Evolutionary conservation across 192 early-diverging fungal genomes (phyloP).

Genomic region (Phycomyces nitens): DNA sequence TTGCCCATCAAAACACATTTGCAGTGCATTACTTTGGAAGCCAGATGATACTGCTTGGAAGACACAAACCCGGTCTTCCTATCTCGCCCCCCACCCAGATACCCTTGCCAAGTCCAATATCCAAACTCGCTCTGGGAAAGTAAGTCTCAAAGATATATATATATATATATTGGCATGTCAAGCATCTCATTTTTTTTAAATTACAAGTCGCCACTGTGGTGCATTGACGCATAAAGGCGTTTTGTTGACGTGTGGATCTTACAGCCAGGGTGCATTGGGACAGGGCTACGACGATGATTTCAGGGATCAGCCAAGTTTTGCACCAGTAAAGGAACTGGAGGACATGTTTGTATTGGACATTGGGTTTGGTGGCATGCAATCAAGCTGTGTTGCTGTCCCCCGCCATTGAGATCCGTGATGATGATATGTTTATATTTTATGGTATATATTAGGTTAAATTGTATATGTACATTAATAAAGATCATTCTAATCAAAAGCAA

Average conservation of each 20-base stretch:
- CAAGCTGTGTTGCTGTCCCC: too few relatives aligned
- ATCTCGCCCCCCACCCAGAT: background rate
- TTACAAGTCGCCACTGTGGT: slow-evolving; percentile 16
- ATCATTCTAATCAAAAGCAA: too few relatives aligned
- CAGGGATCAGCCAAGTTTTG: background rate
- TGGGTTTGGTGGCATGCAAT: slow-evolving; percentile 25
- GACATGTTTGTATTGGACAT: slow-evolving; percentile 24
- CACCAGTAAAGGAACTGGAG: slow-evolving; percentile 3
- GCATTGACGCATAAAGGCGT: slow-evolving; percentile 16
- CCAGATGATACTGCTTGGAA: slow-evolving; percentile 3
- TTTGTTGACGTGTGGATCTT: slow-evolving; percentile 20
- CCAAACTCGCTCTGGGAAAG: slow-evolving; percentile 24
- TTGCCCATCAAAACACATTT: slow-evolving; percentile 10
- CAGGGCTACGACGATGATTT: slow-evolving; percentile 5
- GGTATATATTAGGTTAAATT: too few relatives aligned
- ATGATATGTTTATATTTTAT: too few relatives aligned
- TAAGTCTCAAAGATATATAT: slow-evolving; percentile 7
- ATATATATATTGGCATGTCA: background rate
- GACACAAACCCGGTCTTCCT: background rate
- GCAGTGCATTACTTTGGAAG: slow-evolving; percentile 18
- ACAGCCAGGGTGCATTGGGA: slow-evolving; percentile 19
- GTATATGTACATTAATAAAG: too few relatives aligned
- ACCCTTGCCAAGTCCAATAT: slow-evolving; percentile 3
- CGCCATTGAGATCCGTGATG: too few relatives aligned
- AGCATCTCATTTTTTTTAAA: slow-evolving; percentile 2